Evolutionary conservation across 805 yeast genomes (phyloP), one percentile per base, ranked within the genome.

Genomic region (Metschnikowia hibisci): DNA sequence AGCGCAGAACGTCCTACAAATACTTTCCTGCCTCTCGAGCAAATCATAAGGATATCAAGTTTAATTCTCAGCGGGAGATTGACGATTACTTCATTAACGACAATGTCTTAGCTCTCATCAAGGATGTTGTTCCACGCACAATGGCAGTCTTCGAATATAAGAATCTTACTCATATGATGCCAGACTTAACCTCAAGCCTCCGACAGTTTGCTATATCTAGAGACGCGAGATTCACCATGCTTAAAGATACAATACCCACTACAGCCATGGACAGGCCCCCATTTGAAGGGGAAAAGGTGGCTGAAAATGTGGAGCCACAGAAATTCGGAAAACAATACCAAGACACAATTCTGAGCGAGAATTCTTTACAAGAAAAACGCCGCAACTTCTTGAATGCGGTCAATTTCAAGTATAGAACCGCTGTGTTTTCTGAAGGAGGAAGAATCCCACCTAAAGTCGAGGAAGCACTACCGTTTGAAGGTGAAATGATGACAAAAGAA

Each of bases 1-100:
- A 54, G 35, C 50, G 73, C 32, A 60, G 56, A 29, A 60, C 62
- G 1, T 66, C 73, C 1, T 61, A 66, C 41, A 43, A 43, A 23
- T 64, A 64, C 45, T 46, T 54, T 16, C 46, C 58, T 2, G 38
- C 55, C 6, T 34, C 41, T 22, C 13, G 42, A 34, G 28, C 44
- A 27, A 36, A 26, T n/a, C 51, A 63, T 6, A 55, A 57, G 35
- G 45, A n/a, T 56, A 37, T 18, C 28, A 60, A 31, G 29, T 67
- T 53, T 35, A 22, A 18, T 4, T 44, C 46, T 4, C 54, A 45
- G 27, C 43, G 42, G 8, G 57, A 53, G 10, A 42, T 54, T 10
- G 50, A 47, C 28, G 32, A 50, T 40, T 44, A 40, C 53, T 25
- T 66, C n/a, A 31, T 43, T 1, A 34, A 46, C 12, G 44, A 50